These are phyloP conservation scores for Phialophora verrucosa DNA, from an alignment of 2,329 filamentous ascomycete species.

Conservation along the genomic window DNA sequence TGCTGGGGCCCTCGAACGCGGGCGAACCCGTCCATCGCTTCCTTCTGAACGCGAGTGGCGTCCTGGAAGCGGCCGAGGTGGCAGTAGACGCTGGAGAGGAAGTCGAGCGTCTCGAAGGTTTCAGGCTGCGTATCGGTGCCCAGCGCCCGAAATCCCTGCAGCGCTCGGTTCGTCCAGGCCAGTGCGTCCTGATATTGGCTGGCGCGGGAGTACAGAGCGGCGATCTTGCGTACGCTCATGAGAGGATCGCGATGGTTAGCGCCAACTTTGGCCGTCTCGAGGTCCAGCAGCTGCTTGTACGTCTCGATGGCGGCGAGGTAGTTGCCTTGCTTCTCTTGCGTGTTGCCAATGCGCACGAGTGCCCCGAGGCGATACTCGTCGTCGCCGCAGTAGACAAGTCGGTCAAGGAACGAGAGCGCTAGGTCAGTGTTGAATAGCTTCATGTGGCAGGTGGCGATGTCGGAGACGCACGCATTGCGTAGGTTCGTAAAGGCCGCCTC, in stretches of 20 bases:
- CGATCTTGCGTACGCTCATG: constrained; percentile 2
- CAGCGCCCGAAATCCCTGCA: neutral
- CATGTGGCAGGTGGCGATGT: constrained; percentile 1
- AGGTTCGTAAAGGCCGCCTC: neutral
- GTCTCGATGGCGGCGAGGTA: neutral
- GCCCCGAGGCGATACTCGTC: neutral
- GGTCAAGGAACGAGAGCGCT: neutral
- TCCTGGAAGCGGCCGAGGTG: constrained; percentile 5
- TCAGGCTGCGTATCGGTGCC: neutral
- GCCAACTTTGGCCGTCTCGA: constrained; percentile 1
- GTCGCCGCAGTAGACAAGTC: neutral
- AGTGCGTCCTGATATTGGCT: neutral
- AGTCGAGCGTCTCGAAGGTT: neutral
- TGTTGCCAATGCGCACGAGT: constrained; percentile 1
- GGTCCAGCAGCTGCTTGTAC: constrained; percentile 2
- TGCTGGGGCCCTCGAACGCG: neutral
- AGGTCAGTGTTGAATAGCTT: neutral
- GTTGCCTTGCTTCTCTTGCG: constrained; percentile 1
- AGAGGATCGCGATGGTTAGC: neutral
- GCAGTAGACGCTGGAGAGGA: constrained; percentile 1
- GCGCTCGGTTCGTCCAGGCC: neutral
- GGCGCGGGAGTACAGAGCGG: neutral
- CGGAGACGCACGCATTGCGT: neutral
- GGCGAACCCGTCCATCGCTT: neutral
- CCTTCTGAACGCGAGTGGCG: neutral